phyloP scores from a whole-genome alignment of 2,329 filamentous ascomycete species.

The Ascochyta lentis region DNA sequence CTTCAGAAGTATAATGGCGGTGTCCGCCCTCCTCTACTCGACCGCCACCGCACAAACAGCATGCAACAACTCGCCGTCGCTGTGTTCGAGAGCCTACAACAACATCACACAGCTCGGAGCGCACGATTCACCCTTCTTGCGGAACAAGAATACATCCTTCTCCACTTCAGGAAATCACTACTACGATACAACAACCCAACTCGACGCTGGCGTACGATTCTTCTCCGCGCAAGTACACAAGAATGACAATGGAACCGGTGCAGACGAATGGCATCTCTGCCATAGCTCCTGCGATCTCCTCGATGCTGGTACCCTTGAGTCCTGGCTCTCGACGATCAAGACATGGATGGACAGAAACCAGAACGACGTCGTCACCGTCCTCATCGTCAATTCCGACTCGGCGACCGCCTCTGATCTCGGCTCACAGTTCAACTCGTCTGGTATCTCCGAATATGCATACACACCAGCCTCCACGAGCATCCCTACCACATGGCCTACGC shows the following conservation, averaged over 20 bases:
- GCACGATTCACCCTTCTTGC: slow-evolving; percentile 75
- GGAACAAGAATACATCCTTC: slow-evolving; percentile 67
- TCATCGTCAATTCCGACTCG: slow-evolving; percentile 74
- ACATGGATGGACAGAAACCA: slow-evolving; percentile 73
- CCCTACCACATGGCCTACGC: slow-evolving; percentile 69
- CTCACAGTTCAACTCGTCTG: slow-evolving; percentile 54
- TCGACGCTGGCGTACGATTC: slow-evolving; percentile 73
- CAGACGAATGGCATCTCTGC: slow-evolving; percentile 67
- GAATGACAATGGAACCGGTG: slow-evolving; percentile 49
- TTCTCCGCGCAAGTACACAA: slow-evolving; percentile 76
- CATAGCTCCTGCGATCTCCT: slow-evolving; percentile 72
- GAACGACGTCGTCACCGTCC: slow-evolving; percentile 76
- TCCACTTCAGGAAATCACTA: slow-evolving; percentile 75
- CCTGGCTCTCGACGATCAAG: slow-evolving; percentile 70
- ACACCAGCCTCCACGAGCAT: slow-evolving; percentile 51
- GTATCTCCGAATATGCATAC: slow-evolving; percentile 67
- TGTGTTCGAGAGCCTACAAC: slow-evolving; percentile 75
- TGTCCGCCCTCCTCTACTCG: slow-evolving; percentile 36
- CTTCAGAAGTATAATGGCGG: slow-evolving; percentile 34
- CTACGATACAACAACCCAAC: slow-evolving; percentile 73
- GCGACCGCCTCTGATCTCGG: slow-evolving; percentile 63
- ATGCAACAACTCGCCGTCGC: slow-evolving; percentile 81
- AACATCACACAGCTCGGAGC: slow-evolving; percentile 80
- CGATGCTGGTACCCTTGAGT: slow-evolving; percentile 70
- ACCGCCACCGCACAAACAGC: slow-evolving; percentile 52